These are phyloP conservation scores for Aspergillus transmontanensis DNA, from an alignment of 2,329 filamentous ascomycete species.

Conservation along the genomic window DNA sequence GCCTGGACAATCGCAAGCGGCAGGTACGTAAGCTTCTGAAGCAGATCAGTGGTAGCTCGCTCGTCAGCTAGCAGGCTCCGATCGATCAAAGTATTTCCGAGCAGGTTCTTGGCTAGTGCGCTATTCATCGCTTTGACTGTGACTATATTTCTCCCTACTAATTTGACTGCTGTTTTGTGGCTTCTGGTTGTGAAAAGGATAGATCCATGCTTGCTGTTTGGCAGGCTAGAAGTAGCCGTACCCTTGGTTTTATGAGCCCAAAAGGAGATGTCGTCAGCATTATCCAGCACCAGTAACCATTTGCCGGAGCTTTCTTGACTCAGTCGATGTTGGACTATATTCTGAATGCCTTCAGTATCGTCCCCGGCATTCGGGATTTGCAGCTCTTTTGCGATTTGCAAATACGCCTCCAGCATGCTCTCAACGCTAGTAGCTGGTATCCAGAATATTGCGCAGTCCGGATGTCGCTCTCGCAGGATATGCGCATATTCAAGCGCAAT, in stretches of 20 bases:
- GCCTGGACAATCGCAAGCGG: constrained; percentile 1
- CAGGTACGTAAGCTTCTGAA: neutral
- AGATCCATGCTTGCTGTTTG: neutral
- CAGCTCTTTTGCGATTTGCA: neutral
- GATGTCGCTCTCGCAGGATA: neutral
- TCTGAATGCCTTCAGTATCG: neutral
- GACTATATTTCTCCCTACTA: neutral
- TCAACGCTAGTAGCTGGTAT: neutral
- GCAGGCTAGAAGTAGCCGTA: neutral
- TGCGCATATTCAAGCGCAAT: neutral
- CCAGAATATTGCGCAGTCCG: neutral
- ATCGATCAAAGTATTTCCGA: neutral
- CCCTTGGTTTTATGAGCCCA: neutral
- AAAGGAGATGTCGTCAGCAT: neutral
- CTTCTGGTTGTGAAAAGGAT: constrained; percentile 1
- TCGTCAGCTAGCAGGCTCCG: neutral
- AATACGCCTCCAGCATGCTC: neutral
- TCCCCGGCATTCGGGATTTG: neutral
- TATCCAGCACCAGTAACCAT: neutral
- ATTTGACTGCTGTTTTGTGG: neutral
- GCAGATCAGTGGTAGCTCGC: neutral
- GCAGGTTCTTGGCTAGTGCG: neutral
- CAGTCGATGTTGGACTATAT: neutral
- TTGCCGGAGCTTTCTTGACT: neutral
- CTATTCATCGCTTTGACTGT: neutral